A percentile compares a stretch with the other conserved stretches of the same genome.
Evolutionary conservation across 495 filamentous ascomycete species (phyloP).

Genomic region (Aspergillus cavernicola): DNA sequence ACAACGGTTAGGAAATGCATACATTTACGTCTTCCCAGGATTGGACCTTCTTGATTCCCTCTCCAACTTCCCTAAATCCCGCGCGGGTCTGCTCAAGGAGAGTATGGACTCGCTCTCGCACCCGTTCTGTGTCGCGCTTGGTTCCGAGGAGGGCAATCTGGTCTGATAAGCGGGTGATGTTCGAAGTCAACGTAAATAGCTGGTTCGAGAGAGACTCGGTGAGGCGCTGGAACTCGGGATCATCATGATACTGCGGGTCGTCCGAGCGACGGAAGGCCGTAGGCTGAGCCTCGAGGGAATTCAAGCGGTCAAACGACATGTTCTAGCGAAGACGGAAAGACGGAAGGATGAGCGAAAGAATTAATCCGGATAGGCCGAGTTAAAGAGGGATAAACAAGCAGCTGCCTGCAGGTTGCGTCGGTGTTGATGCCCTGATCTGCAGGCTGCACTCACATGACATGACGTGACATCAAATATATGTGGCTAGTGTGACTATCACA

Average conservation of each 20-base stretch:
- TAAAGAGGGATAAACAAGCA: not conserved
- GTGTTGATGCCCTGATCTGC: conserved; percentile 25
- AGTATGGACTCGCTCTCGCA: conserved; percentile 84
- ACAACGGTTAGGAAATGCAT: conserved; percentile 41
- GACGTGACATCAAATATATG: conserved; percentile 5
- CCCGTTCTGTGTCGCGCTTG: conserved; percentile 82
- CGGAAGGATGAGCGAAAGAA: conserved; percentile 6
- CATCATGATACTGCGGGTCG: conserved; percentile 75
- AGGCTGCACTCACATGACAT: conserved; percentile 38
- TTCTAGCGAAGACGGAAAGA: conserved; percentile 15
- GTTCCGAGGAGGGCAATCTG: conserved; percentile 86
- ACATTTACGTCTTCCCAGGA: conserved; percentile 91
- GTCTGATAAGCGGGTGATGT: conserved; percentile 73
- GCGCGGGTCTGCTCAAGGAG: conserved; percentile 78
- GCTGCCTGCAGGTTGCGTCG: conserved; percentile 18
- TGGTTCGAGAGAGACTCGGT: conserved; percentile 78
- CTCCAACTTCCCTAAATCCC: conserved; percentile 89
- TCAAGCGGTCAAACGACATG: conserved; percentile 92
- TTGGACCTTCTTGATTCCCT: conserved; percentile 87
- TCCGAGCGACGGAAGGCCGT: conserved; percentile 61
- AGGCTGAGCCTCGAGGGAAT: conserved; percentile 77
- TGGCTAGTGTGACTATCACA: conserved; percentile 22
- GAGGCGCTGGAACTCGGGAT: conserved; percentile 84
- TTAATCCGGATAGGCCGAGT: not conserved
- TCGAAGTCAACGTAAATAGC: conserved; percentile 81